phyloP scores from a whole-genome alignment of 768 basidiomycete genomes.

The Tulasnella sp. region DNA sequence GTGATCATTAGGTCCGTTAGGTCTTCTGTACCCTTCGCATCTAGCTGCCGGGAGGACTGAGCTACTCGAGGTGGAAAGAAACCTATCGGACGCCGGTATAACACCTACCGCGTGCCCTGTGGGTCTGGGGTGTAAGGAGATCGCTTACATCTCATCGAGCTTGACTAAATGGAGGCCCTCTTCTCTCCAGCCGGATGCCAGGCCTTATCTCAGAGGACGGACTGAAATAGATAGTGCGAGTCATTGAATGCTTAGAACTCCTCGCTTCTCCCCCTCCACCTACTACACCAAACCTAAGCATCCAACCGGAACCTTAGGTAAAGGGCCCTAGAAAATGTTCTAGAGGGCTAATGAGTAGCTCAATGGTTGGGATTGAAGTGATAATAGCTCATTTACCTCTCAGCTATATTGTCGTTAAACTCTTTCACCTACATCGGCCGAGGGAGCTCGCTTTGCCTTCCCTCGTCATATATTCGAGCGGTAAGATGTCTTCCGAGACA shows the following conservation, averaged over 20 bases:
- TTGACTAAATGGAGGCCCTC: too few species aligned
- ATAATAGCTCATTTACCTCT: not conserved
- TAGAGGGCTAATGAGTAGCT: not conserved
- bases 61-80: not conserved
- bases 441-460: not conserved
- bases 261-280: not conserved
- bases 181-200: not conserved
- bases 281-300: not conserved
- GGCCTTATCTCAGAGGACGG: not conserved
- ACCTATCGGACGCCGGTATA: too few species aligned
- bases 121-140: too few species aligned
- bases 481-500: not conserved
- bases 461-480: not conserved
- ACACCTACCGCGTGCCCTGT: not conserved
- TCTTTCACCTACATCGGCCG: not conserved
- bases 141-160: too few species aligned
- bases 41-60: not conserved
- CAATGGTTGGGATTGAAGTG: not conserved
- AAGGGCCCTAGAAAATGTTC: not conserved
- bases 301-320: not conserved
- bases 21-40: not conserved
- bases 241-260: not conserved
- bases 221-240: not conserved
- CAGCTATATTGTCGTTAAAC: not conserved
- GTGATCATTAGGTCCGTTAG: too few species aligned